Evolutionary conservation across 768 basidiomycete species (phyloP).

Genomic region (Rhodocollybia butyracea): DNA sequence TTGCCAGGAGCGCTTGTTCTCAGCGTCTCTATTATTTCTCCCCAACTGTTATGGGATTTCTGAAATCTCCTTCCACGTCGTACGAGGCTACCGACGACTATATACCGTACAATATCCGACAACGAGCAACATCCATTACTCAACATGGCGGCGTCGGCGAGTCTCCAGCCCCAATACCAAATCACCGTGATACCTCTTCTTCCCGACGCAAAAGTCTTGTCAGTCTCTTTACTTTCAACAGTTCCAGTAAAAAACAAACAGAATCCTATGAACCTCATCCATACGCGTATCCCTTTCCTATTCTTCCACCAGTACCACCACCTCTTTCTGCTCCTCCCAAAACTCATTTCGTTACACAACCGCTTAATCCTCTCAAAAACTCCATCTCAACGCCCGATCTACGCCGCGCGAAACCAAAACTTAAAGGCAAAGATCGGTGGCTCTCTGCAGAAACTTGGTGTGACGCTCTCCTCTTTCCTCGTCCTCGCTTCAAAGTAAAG

Average conservation of each 20-base stretch:
- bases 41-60: constrained; percentile 1
- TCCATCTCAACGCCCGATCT: constrained; percentile 71
- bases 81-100: too few species aligned
- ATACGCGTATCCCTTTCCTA: constrained; percentile 44
- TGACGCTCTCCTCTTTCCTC: constrained; percentile 73
- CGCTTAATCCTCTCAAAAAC: constrained; percentile 36
- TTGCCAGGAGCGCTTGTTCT: neutral
- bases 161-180: constrained; percentile 45
- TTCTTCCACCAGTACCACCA: neutral
- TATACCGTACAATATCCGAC: constrained; percentile 65
- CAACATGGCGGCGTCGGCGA: constrained; percentile 65
- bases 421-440: constrained; percentile 60
- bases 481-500: constrained; percentile 63
- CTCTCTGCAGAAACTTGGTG: constrained; percentile 78
- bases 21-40: neutral
- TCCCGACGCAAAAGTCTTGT: constrained; percentile 47
- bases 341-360: constrained; percentile 6
- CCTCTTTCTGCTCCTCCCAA: constrained; percentile 5
- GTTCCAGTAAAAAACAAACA: constrained; percentile 19
- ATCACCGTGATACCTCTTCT: constrained; percentile 19
- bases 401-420: constrained; percentile 22
- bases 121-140: constrained; percentile 44
- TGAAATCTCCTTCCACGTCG: constrained; percentile 7
- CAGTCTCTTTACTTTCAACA: constrained; percentile 50
- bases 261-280: constrained; percentile 57